A percentile compares a stretch with the other conserved stretches of the same genome.
Conservation (phyloP, 2,329 filamentous ascomycete genomes). For the Acrodontium crateriforme region DNA sequence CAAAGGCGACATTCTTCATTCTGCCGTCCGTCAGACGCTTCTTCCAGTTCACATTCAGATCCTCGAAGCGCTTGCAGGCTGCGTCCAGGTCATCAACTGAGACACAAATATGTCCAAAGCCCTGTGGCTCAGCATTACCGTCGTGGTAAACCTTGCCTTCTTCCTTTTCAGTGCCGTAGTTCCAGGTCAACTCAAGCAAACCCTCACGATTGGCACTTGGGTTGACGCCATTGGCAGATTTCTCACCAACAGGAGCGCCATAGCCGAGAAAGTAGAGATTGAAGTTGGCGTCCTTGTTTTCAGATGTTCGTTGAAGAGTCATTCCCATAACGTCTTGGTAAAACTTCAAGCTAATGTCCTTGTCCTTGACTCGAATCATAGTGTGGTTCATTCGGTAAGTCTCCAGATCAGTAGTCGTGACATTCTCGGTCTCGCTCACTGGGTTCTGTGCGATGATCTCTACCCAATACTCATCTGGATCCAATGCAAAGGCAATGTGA, state of each 20-base stretch:
- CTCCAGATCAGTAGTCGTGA: slow-evolving; percentile 56
- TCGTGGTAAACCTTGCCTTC: slow-evolving; percentile 76
- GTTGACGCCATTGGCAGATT: slow-evolving; percentile 42
- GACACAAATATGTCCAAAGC: slow-evolving; percentile 86
- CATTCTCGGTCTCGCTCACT: slow-evolving; percentile 56
- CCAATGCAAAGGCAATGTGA: slow-evolving; percentile 77
- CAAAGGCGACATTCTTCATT: slow-evolving; percentile 93
- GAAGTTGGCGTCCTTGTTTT: slow-evolving; percentile 60
- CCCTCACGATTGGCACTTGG: slow-evolving; percentile 60
- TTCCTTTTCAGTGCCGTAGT: slow-evolving; percentile 73
- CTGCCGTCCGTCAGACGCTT: slow-evolving; percentile 91
- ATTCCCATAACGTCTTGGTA: slow-evolving; percentile 74
- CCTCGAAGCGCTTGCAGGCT: slow-evolving; percentile 76
- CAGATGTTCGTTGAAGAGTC: slow-evolving; percentile 59
- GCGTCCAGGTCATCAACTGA: slow-evolving; percentile 79
- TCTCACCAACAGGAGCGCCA: slow-evolving; percentile 31
- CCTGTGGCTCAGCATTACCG: slow-evolving; percentile 81
- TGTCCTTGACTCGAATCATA: slow-evolving; percentile 81
- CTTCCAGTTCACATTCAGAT: slow-evolving; percentile 75
- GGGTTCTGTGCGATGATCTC: slow-evolving; percentile 64
- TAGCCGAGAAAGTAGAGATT: slow-evolving; percentile 92
- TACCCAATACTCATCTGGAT: slow-evolving; percentile 41
- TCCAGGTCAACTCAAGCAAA: slow-evolving; percentile 80
- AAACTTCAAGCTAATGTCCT: slow-evolving; percentile 33
- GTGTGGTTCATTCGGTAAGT: slow-evolving; percentile 79